These are phyloP conservation scores for Chlorophyllum brunneum DNA, from an alignment of 768 basidiomycete genomes.

Conservation along the genomic window DNA sequence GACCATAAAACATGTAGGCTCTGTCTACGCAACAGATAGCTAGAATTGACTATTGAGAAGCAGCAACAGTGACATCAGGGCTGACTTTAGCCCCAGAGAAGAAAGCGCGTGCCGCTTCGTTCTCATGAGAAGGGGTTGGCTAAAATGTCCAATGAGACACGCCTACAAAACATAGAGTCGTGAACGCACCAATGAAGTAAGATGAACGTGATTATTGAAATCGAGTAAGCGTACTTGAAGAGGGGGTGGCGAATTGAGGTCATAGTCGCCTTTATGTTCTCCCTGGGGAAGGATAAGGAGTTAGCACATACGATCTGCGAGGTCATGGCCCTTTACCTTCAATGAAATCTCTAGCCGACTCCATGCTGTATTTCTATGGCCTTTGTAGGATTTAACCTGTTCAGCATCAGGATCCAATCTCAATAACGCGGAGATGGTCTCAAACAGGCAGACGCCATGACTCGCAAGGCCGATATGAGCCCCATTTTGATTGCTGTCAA, in stretches of 20 bases:
- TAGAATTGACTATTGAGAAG: background rate
- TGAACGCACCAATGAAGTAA: slow-evolving; percentile 2
- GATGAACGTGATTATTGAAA: slow-evolving; percentile 5
- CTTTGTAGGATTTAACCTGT: slow-evolving; percentile 33
- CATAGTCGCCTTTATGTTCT: background rate
- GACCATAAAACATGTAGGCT: too few species aligned
- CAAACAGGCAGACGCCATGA: slow-evolving; percentile 70
- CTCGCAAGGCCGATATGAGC: slow-evolving; percentile 65
- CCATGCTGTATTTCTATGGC: slow-evolving; percentile 75
- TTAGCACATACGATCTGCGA: background rate
- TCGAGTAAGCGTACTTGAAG: slow-evolving; percentile 4
- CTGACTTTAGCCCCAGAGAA: background rate
- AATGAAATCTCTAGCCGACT: slow-evolving; percentile 45
- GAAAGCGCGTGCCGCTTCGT: background rate
- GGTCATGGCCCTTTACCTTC: slow-evolving; percentile 31
- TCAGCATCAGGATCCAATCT: slow-evolving; percentile 44
- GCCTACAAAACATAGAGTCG: background rate
- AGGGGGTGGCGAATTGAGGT: background rate
- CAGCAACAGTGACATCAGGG: background rate
- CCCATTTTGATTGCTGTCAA: slow-evolving; percentile 21
- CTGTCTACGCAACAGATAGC: too few species aligned
- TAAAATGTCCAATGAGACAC: background rate
- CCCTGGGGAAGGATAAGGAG: background rate
- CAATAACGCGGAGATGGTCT: slow-evolving; percentile 54
- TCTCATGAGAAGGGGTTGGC: background rate